phyloP scores from a whole-genome alignment of 148 eudicot species.

The Diospyros kaki region DNA sequence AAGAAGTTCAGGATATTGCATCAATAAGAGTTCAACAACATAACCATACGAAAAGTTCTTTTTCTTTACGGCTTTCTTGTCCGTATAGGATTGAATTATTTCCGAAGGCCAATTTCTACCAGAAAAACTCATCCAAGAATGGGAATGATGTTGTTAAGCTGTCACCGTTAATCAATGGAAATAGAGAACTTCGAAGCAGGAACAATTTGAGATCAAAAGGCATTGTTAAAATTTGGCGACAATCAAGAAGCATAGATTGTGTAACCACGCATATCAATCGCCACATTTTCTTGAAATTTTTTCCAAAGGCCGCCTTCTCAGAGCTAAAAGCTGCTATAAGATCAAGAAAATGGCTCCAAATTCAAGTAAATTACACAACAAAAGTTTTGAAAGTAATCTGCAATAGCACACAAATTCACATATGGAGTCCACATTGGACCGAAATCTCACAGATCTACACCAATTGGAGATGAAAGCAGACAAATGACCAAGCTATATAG shows the following conservation, averaged over 20 bases:
- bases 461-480: not conserved
- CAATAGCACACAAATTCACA: not conserved
- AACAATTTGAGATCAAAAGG: not conserved
- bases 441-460: conserved; percentile 1
- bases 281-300: not conserved
- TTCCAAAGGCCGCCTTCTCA: not conserved
- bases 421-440: not conserved
- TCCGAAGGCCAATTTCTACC: not conserved
- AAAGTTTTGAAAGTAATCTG: too few species aligned
- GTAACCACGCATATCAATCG: not conserved
- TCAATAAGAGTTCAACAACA: too few species aligned
- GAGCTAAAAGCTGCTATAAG: not conserved
- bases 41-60: too few species aligned
- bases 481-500: not conserved
- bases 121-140: not conserved
- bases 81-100: too few species aligned
- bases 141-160: too few species aligned
- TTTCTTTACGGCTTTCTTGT: too few species aligned
- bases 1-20: not conserved
- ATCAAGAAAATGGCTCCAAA: not conserved
- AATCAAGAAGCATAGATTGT: not conserved
- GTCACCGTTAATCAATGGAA: not conserved
- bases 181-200: not conserved
- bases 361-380: not conserved
- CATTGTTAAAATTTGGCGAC: not conserved